Percentiles rank a stretch among this genome's conserved stretches.
phyloP scores from a whole-genome alignment of 495 filamentous ascomycete genomes.

The Elasticomyces elasticus region DNA sequence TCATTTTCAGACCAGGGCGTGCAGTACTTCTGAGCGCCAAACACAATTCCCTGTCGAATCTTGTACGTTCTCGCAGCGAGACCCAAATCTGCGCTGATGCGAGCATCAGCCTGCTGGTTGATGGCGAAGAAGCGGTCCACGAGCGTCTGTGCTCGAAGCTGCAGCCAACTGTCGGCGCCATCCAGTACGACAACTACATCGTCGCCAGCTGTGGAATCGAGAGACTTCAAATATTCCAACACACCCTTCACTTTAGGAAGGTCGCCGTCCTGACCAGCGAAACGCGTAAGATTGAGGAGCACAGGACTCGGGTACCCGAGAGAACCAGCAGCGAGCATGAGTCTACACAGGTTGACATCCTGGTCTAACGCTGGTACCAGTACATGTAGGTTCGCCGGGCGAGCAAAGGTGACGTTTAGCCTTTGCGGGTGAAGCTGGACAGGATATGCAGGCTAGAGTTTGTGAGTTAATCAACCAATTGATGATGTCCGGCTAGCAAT shows the following conservation, averaged over 20 bases:
- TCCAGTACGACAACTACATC: constrained; percentile 54
- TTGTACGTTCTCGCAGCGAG: constrained; percentile 1
- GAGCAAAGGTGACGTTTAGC: neutral
- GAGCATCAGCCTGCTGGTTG: constrained; percentile 39
- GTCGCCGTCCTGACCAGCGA: constrained; percentile 15
- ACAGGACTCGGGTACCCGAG: constrained; percentile 50
- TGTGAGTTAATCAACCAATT: neutral
- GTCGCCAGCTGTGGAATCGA: constrained; percentile 36
- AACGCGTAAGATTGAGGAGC: constrained; percentile 24
- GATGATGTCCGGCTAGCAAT: neutral
- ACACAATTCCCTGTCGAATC: constrained; percentile 12
- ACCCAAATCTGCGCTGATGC: constrained; percentile 40
- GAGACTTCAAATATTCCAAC: constrained; percentile 40
- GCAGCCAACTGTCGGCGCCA: constrained; percentile 41
- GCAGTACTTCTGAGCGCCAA: constrained; percentile 46
- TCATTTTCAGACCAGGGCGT: constrained; percentile 36
- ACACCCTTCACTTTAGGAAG: constrained; percentile 38
- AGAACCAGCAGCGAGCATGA: constrained; percentile 48
- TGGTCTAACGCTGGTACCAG: constrained; percentile 43
- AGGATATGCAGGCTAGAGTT: neutral
- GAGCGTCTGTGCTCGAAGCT: constrained; percentile 49
- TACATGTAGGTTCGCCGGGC: constrained; percentile 41
- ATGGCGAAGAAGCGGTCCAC: constrained; percentile 46
- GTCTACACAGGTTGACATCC: constrained; percentile 47
- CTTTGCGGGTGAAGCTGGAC: neutral